Evolutionary conservation across 768 basidiomycete genomes (phyloP), one percentile per base, ranked within the genome.

Genomic region (Chalciporus piperatus): DNA sequence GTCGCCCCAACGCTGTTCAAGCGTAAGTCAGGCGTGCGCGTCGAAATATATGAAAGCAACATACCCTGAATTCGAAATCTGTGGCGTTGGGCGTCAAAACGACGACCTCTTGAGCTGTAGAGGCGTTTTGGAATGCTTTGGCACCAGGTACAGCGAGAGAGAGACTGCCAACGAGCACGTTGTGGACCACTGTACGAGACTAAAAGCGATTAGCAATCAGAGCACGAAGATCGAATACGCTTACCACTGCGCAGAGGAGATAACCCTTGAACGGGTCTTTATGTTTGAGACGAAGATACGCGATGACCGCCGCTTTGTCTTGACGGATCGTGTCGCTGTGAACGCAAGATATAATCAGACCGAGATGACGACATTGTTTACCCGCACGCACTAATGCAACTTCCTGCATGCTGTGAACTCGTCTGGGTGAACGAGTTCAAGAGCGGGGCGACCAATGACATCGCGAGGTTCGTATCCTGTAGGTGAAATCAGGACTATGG

Each of bases 391-490:
- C 87, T 86, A 86, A 66, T 90, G 89, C 37, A 89, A 71, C 52
- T 76, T 74, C 60, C 79, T 79, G n/a, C 85, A 79, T 32, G 80
- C 76, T 25, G 76, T 66, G 58, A 83, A 83, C 64, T 92, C 89
- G 46, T 91, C 89, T 2, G 89, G 89, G 64, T 92, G 89, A 25
- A 88, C 87, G 54, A 91, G 83, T 48, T 87, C 81, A 40, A 90
- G 72, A 3, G 84, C 87, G 4, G 87, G 79, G 30, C 72, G 75
- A 3, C 85, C 85, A 48, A 87, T 74, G 54, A 90, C 75, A 59
- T 91, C 89, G 46, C 74, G 72, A 8, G 87, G 84, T 58, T 91
- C 88, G 61, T 76, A 91, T 45, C 88, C 88, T 90, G 60, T 19
- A 20, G 30, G n/a, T 43, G 5, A 13, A 16, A 22, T 16, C 4